Evolutionary conservation across 208 protist species (phyloP).

Genomic region (Trypanosoma vivax): DNA sequence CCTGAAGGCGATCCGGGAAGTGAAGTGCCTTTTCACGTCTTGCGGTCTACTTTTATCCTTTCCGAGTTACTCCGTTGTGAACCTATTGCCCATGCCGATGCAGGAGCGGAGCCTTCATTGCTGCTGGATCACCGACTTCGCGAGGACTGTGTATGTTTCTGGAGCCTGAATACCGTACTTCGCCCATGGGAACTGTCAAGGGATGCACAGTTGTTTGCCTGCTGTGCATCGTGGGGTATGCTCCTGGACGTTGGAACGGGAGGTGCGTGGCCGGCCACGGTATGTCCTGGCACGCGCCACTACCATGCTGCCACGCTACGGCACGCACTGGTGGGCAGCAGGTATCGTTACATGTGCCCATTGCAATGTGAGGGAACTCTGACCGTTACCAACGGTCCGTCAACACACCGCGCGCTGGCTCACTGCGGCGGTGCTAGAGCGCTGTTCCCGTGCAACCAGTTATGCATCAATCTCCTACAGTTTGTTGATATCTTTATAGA

Average conservation of each 20-base stretch:
- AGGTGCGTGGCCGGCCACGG: slow-evolving; percentile 33
- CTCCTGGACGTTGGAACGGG: slow-evolving; percentile 26
- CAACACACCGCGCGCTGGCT: not conserved
- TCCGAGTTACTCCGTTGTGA: slow-evolving; percentile 1
- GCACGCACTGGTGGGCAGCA: not conserved
- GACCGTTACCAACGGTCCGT: not conserved
- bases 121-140: slow-evolving; percentile 41
- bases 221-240: slow-evolving; percentile 33
- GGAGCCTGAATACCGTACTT: slow-evolving; percentile 56
- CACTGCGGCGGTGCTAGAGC: slow-evolving; percentile 8
- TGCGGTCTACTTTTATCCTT: slow-evolving; percentile 1
- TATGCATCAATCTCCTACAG: not conserved
- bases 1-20: not conserved
- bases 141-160: slow-evolving; percentile 62
- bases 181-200: slow-evolving; percentile 23
- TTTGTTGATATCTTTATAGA: slow-evolving; percentile 21
- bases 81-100: not conserved
- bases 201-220: slow-evolving; percentile 27
- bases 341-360: slow-evolving; percentile 33
- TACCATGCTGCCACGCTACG: slow-evolving; percentile 28
- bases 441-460: not conserved
- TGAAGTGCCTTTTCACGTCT: not conserved
- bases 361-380: slow-evolving; percentile 8
- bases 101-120: not conserved
- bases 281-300: slow-evolving; percentile 31